Conservation (phyloP, 805 yeast genomes). For the Lipomyces yamadae region DNA sequence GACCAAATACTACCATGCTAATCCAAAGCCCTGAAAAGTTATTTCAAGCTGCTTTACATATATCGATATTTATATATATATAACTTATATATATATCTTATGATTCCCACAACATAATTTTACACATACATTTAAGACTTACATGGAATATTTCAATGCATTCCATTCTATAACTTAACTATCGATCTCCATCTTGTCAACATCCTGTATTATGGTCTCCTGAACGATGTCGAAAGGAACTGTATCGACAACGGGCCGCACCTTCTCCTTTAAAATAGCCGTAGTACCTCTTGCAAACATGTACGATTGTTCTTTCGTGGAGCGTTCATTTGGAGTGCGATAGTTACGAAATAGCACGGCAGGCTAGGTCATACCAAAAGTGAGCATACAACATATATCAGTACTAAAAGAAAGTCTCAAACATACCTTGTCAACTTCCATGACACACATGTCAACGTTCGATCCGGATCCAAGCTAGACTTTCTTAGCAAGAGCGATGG, state of each 20-base stretch:
- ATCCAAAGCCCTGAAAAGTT: no score
- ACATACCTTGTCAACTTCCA: conserved; percentile 83
- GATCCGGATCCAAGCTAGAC: conserved; percentile 87
- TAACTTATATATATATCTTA: no score
- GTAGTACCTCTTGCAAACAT: conserved; percentile 94
- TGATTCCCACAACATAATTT: neutral
- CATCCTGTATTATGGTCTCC: conserved; percentile 31
- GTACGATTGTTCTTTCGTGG: conserved; percentile 78
- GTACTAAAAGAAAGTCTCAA: no score
- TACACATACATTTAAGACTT: neutral
- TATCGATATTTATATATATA: no score
- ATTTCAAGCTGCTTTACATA: no score
- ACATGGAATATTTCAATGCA: neutral
- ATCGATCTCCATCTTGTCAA: conserved; percentile 34
- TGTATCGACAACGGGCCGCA: conserved; percentile 68
- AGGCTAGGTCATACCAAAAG: conserved; percentile 39
- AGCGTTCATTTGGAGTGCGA: conserved; percentile 88
- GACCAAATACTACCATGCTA: no score
- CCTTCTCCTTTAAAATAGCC: conserved; percentile 71
- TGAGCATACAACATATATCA: neutral
- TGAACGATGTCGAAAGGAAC: conserved; percentile 41
- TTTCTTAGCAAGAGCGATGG: neutral
- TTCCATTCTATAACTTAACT: conserved; percentile 8
- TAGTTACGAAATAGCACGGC: conserved; percentile 85
- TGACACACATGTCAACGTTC: conserved; percentile 94